These are phyloP conservation scores for Heracleum sosnowskyi DNA, from an alignment of 129 eudicot genomes.

Conservation along the genomic window DNA sequence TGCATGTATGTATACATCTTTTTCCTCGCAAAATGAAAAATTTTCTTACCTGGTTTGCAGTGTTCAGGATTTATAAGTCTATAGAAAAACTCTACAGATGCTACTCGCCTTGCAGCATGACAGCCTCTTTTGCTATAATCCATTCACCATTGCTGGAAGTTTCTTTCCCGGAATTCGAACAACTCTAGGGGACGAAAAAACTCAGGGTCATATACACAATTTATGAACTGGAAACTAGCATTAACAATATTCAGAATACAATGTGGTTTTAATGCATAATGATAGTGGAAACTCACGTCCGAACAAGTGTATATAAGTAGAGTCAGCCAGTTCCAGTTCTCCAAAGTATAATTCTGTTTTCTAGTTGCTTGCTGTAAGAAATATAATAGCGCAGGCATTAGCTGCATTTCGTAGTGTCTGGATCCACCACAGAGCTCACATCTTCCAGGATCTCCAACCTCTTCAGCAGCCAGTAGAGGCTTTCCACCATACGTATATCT, in stretches of 20 bases:
- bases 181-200: slow-evolving; percentile 30
- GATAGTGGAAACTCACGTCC: slow-evolving; percentile 30
- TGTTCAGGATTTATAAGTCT: neutral
- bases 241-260: neutral
- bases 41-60: neutral
- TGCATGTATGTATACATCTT: neutral
- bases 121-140: slow-evolving; percentile 64
- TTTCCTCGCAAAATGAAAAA: neutral
- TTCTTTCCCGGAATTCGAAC: slow-evolving; percentile 28
- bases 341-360: slow-evolving; percentile 29
- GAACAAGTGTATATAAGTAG: slow-evolving; percentile 74
- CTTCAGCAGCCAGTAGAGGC: slow-evolving; percentile 63
- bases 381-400: slow-evolving; percentile 77
- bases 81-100: neutral
- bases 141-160: slow-evolving; percentile 35
- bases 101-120: slow-evolving; percentile 53
- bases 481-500: slow-evolving; percentile 78
- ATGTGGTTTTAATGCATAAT: neutral
- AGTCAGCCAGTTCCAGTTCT: slow-evolving; percentile 83
- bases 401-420: slow-evolving; percentile 79
- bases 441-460: slow-evolving; percentile 40
- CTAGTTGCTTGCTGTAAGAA: slow-evolving; percentile 56
- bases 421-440: slow-evolving; percentile 70
- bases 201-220: neutral
- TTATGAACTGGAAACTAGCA: neutral